A percentile compares a stretch with the other conserved stretches of the same genome.
phyloP scores from a whole-genome alignment of 2,329 filamentous ascomycete species.

The Paraphaeosphaeria minitans region DNA sequence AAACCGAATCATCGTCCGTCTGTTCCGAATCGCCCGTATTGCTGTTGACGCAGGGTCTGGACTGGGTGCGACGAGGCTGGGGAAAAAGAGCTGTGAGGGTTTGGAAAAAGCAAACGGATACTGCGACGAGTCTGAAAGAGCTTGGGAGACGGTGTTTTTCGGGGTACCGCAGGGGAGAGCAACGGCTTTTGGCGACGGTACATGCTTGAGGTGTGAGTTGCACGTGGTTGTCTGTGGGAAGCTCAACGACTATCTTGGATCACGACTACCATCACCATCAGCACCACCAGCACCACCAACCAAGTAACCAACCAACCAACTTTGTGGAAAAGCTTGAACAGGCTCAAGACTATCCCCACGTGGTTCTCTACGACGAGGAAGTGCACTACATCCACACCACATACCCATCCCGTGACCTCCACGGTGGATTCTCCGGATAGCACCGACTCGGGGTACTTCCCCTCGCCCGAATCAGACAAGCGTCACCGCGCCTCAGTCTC shows the following conservation, averaged over 20 bases:
- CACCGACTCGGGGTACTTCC: slow-evolving; percentile 27
- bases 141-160: not conserved
- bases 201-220: not conserved
- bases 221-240: not conserved
- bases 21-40: not conserved
- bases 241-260: not conserved
- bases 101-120: not conserved
- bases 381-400: slow-evolving; percentile 1
- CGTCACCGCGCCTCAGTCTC: slow-evolving; percentile 12
- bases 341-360: not conserved
- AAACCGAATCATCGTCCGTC: not conserved
- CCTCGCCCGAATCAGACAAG: slow-evolving; percentile 19
- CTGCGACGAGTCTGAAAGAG: not conserved
- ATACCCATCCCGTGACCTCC: slow-evolving; percentile 3
- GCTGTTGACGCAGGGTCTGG: slow-evolving; percentile 3
- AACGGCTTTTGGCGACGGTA: not conserved
- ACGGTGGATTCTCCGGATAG: slow-evolving; percentile 21
- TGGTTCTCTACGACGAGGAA: not conserved
- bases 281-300: not conserved
- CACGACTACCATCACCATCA: not conserved
- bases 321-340: not conserved
- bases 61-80: slow-evolving; percentile 4
- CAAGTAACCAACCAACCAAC: no score
- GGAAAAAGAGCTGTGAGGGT: not conserved
- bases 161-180: not conserved